Conservation (phyloP, 2,329 filamentous ascomycete species). For the Penicillium sclerotiorum region DNA sequence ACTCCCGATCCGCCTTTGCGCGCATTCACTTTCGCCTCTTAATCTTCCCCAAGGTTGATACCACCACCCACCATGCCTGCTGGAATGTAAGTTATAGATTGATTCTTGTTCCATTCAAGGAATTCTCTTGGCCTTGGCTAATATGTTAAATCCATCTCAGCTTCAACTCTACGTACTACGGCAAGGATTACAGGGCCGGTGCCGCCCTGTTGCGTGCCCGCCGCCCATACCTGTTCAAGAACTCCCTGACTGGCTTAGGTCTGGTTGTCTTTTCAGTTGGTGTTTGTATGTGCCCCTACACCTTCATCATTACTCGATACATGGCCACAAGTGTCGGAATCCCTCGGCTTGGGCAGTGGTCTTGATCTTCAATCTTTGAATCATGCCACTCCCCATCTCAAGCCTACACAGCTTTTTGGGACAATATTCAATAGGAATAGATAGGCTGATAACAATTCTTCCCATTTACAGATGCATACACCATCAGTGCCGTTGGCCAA, state of each 20-base stretch:
- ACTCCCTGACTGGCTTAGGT: constrained; percentile 76
- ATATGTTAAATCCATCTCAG: constrained; percentile 36
- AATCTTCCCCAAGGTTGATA: background rate
- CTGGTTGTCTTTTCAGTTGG: constrained; percentile 75
- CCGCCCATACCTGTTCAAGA: constrained; percentile 88
- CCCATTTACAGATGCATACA: constrained; percentile 63
- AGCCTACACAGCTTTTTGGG: background rate
- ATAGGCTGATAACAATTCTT: constrained; percentile 5
- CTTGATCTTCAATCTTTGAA: background rate
- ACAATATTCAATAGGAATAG: background rate
- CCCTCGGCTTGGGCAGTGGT: background rate
- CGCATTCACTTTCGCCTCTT: constrained; percentile 13
- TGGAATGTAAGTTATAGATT: constrained; percentile 25
- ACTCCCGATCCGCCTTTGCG: constrained; percentile 13
- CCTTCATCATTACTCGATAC: background rate
- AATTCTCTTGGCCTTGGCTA: background rate
- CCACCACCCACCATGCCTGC: constrained; percentile 21
- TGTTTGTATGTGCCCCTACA: constrained; percentile 70
- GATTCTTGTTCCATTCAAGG: background rate
- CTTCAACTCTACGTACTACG: constrained; percentile 85
- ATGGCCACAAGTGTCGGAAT: no score
- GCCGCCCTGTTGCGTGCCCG: constrained; percentile 89
- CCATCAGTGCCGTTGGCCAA: constrained; percentile 84
- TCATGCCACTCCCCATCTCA: background rate
- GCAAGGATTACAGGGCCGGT: constrained; percentile 80